Evolutionary conservation across 345 rosid genomes (phyloP).

Genomic region (Erodium maritimum): DNA sequence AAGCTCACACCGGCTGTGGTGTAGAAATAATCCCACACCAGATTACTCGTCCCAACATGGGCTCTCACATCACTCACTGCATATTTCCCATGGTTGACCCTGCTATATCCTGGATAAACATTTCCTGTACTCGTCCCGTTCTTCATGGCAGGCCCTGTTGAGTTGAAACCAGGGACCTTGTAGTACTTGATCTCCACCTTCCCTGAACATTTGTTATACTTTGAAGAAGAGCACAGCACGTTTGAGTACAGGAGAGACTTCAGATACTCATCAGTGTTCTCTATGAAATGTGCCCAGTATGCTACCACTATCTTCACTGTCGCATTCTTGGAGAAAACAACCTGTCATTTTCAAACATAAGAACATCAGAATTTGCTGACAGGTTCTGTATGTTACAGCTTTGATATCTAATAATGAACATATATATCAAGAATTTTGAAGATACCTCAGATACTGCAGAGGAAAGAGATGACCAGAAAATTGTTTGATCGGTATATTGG

Average conservation of each 20-base stretch:
- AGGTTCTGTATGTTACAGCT: not conserved
- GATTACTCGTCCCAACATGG: conserved; percentile 77
- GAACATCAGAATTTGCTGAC: not conserved
- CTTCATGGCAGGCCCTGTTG: conserved; percentile 51
- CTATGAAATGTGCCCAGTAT: conserved; percentile 56
- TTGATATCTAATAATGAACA: not conserved
- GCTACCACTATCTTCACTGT: conserved; percentile 72
- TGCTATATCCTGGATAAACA: conserved; percentile 48
- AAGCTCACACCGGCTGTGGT: conserved; percentile 75
- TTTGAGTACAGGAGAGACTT: conserved; percentile 61
- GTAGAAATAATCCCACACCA: conserved; percentile 80
- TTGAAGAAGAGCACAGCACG: conserved; percentile 57
- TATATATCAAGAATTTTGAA: not conserved
- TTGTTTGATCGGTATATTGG: conserved; percentile 34
- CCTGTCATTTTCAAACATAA: conserved; percentile 27
- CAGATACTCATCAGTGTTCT: conserved; percentile 53
- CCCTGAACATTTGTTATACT: conserved; percentile 50
- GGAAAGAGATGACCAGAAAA: conserved; percentile 74
- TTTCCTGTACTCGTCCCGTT: conserved; percentile 47
- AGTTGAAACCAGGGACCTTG: conserved; percentile 63
- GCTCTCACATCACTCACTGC: conserved; percentile 60
- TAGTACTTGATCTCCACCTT: conserved; percentile 71
- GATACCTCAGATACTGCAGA: conserved; percentile 68
- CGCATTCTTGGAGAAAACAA: conserved; percentile 72
- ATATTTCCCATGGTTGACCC: conserved; percentile 78